A percentile compares a stretch with the other conserved stretches of the same genome.
Evolutionary conservation across 1,284 basidiomycete genomes (phyloP).

Genomic region (Lignosus rhinocerotis): DNA sequence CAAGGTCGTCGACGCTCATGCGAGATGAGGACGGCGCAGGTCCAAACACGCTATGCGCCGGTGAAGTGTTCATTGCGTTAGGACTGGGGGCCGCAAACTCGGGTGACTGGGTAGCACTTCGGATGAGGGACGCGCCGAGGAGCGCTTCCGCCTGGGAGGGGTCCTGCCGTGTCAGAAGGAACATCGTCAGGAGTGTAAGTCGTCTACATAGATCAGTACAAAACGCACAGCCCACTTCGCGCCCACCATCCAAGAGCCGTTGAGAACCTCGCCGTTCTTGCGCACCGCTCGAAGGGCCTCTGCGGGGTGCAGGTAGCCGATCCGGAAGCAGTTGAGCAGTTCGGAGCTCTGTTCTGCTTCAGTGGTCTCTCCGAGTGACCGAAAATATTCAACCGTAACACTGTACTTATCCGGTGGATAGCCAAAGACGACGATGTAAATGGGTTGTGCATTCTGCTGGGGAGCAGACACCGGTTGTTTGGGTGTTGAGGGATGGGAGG

Average conservation of each 20-base stretch:
- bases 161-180: constrained; percentile 44
- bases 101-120: constrained; percentile 26
- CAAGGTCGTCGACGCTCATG: constrained; percentile 26
- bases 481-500: constrained; percentile 32
- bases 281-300: constrained; percentile 75
- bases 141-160: constrained; percentile 54
- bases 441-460: constrained; percentile 30
- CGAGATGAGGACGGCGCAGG: constrained; percentile 13
- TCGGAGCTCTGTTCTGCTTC: constrained; percentile 64
- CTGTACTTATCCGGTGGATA: constrained; percentile 75
- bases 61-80: constrained; percentile 30
- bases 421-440: constrained; percentile 73
- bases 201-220: neutral
- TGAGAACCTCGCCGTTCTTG: constrained; percentile 75
- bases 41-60: constrained; percentile 21
- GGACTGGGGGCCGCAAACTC: constrained; percentile 21
- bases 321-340: constrained; percentile 68
- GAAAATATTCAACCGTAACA: constrained; percentile 69
- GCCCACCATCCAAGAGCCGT: constrained; percentile 79
- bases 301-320: constrained; percentile 66
- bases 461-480: constrained; percentile 32
- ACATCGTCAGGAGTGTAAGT: neutral
- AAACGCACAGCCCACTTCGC: constrained; percentile 74
- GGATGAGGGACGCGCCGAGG: constrained; percentile 42
- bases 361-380: constrained; percentile 63